A percentile compares a stretch with the other conserved stretches of the same genome.
These are phyloP conservation scores for Geosmithia morbida DNA, from an alignment of 2,329 filamentous ascomycete species.

Conservation along the genomic window DNA sequence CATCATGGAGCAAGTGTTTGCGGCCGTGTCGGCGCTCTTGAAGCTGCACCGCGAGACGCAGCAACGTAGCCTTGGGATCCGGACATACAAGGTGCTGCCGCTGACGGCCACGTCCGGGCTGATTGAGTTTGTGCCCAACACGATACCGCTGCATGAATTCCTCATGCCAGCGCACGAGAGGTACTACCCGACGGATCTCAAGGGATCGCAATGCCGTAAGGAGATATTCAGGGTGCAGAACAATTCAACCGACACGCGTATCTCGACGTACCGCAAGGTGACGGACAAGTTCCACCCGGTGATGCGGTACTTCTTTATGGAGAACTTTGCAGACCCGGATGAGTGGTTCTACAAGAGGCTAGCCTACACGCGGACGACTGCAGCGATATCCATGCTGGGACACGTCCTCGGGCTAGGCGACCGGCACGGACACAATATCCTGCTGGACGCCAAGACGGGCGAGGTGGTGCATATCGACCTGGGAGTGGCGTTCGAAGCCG, in stretches of 20 bases:
- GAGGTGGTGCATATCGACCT: constrained; percentile 96
- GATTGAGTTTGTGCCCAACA: constrained; percentile 94
- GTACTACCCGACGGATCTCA: constrained; percentile 77
- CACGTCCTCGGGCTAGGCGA: constrained; percentile 89
- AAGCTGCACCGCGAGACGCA: constrained; percentile 76
- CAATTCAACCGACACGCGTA: constrained; percentile 53
- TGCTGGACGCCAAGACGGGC: constrained; percentile 77
- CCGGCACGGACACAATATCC: constrained; percentile 90
- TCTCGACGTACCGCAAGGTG: constrained; percentile 64
- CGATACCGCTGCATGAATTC: constrained; percentile 82
- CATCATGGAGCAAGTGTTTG: constrained; percentile 99
- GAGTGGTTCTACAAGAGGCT: constrained; percentile 87
- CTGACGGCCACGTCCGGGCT: constrained; percentile 74
- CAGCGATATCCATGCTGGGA: constrained; percentile 88
- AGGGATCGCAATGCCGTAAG: constrained; percentile 60
- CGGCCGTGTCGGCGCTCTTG: constrained; percentile 81
- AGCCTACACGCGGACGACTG: constrained; percentile 85
- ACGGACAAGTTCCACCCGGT: constrained; percentile 79
- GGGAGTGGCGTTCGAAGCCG: constrained; percentile 92
- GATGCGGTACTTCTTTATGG: constrained; percentile 94
- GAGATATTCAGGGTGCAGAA: constrained; percentile 62
- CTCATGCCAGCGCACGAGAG: constrained; percentile 78
- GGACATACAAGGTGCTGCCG: constrained; percentile 94
- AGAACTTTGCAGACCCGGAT: constrained; percentile 83
- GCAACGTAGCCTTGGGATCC: constrained; percentile 76